Evolutionary conservation across 345 rosid genomes (phyloP), one percentile per base, ranked within the genome.

Genomic region (Hibiscus syriacus): DNA sequence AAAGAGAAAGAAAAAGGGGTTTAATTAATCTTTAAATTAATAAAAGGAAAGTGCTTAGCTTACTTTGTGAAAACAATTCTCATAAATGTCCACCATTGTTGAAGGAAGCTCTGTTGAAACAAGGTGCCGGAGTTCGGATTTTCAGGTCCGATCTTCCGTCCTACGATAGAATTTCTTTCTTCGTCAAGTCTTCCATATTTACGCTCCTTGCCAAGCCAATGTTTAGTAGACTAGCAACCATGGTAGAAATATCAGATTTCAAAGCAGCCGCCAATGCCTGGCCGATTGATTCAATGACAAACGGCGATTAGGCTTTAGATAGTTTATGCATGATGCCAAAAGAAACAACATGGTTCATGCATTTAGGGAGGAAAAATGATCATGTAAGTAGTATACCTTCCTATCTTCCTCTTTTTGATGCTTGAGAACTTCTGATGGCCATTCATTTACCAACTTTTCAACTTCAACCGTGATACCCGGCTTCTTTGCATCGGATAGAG

Each of bases 341-440:
- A 78, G 20, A 69, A 12, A 39, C 1, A 23, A 39, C 17, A 25
- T 27, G 3, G 30, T 36, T 64, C 36, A 6, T 1, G 6, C 7
- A 20, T 26, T 52, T 22, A 8, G 5, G 16, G 26, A 6, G 43
- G 30, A 13, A 26, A 1, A 3, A 49, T 10, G 2, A 39, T 23
- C 12, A 12, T 36, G 7, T 14, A 36, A 64, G 32, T 19, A 19
- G 25, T 54, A 46, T 68, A 90, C 95, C 92, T 90, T 84, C 74
- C 70, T 77, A 2, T 83, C 74, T 11, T 86, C 98, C 36, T 76
- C 80, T 55, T 78, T 72, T 76, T 85, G 83, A 71, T 48, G 74
- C 72, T 80, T 82, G 55, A 84, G 64, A 53, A 90, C 88, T 14
- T 87, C 84, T 38, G 77, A 68, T 66, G 89, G 96, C 97, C 96